Conservation (phyloP, 1,139 yeast genomes). For the Candida tetrigidarum region DNA sequence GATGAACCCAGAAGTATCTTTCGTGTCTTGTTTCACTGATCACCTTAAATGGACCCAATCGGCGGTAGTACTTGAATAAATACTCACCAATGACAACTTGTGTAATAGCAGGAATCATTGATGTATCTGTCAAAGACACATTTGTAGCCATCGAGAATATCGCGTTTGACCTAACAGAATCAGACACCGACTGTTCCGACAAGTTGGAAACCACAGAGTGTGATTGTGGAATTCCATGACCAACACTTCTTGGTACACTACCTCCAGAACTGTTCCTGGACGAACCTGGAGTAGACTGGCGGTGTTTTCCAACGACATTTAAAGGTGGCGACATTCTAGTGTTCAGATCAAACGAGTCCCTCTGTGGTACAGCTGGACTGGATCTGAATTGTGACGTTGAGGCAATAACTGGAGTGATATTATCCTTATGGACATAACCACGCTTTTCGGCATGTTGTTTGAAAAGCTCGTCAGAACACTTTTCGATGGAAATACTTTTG, state of each 20-base stretch:
- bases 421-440: slow-evolving; percentile 43
- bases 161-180: slow-evolving; percentile 39
- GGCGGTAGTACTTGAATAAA: slow-evolving; percentile 82
- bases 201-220: slow-evolving; percentile 36
- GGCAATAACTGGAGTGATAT: slow-evolving; percentile 20
- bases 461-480: slow-evolving; percentile 49
- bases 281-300: slow-evolving; percentile 7
- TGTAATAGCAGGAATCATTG: slow-evolving; percentile 85
- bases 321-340: slow-evolving; percentile 24
- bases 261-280: slow-evolving; percentile 8
- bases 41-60: slow-evolving; percentile 73
- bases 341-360: slow-evolving; percentile 16
- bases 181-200: slow-evolving; percentile 33
- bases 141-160: slow-evolving; percentile 66
- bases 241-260: not conserved
- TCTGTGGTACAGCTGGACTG: slow-evolving; percentile 8
- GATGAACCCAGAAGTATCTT: slow-evolving; percentile 96
- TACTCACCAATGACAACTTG: slow-evolving; percentile 86
- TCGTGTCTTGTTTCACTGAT: slow-evolving; percentile 85
- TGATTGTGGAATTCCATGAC: slow-evolving; percentile 22
- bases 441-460: slow-evolving; percentile 51
- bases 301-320: slow-evolving; percentile 10
- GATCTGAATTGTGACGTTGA: slow-evolving; percentile 9
- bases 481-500: slow-evolving; percentile 47
- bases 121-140: slow-evolving; percentile 70